Base-by-base conservation (phyloP, 306 rosid species). In the Macrotyloma uniflorum region DNA sequence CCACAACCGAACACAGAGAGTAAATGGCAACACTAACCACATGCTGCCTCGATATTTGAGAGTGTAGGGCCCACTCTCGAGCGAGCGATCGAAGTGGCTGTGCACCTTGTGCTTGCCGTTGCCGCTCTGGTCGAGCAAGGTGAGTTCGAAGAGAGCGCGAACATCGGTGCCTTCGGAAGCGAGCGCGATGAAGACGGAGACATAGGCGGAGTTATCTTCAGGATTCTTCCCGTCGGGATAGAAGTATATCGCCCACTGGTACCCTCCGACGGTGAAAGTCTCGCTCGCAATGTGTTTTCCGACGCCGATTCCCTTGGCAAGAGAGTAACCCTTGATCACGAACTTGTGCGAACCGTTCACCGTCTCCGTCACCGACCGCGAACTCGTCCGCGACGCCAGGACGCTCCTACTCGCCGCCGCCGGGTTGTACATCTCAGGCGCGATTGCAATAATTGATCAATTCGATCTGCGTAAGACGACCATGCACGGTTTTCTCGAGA, bases 91-190 rank as follows among this genome's bases (percentile, higher is more conserved):
- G 63, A 95, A 95, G 84, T 92, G 98, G 87, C 92, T 89, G 72
- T 95, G 98, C 13, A 95, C 96, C 86, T 95, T 95, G 65, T 95
- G 98, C 70, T 92, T 91, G n/a, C 83, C 93, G 24, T 90, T 87
- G 3, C 96, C 89, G 74, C 97, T 89, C 77, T 95, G 98, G 53
- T 95, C 98, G 18, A 91, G 88, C 35, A 95, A 77, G 14, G 98
- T 95, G 46, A 95, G 91, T 79, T 95, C 98, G 76, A 95, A 95
- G 20, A 94, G 85, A 0, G 98, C 98, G 3, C 98, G 86, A 1
- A 94, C 98, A 33, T 94, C 97, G 62, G 93, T 95, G n/a, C 98
- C 98, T 50, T 95, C 98, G 54, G 93, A 88, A 5, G 97, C 98
- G 11, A 95, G 90, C 3, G 98, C 98, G 67, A 95, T 92, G 87